These are phyloP conservation scores for Blastomyces silverae DNA, from an alignment of 2,329 filamentous ascomycete species.

Conservation along the genomic window DNA sequence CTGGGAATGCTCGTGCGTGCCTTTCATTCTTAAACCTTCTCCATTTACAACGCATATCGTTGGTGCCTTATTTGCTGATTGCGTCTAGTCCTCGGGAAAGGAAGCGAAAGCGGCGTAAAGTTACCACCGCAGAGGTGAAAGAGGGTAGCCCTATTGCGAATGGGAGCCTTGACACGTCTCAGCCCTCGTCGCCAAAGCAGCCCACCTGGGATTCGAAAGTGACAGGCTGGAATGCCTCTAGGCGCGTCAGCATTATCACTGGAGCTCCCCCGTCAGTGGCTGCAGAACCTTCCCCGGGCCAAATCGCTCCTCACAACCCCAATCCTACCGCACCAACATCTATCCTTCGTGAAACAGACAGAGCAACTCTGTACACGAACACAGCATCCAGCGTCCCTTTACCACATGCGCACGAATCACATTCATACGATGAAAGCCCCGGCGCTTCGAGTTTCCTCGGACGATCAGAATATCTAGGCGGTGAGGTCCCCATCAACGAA, in stretches of 20 bases:
- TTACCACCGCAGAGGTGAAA: conserved; percentile 15
- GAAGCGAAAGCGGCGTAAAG: conserved; percentile 22
- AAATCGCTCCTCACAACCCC: background rate
- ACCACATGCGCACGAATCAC: conserved; percentile 17
- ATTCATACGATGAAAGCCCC: conserved; percentile 20
- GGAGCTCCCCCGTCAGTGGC: background rate
- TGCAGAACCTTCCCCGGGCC: conserved; percentile 3
- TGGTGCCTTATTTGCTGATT: conserved; percentile 3
- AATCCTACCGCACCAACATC: background rate
- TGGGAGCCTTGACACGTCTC: background rate
- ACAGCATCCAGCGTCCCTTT: background rate
- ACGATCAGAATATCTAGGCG: conserved; percentile 29
- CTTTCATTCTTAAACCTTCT: background rate
- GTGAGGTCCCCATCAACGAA: conserved; percentile 26
- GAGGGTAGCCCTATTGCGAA: conserved; percentile 6
- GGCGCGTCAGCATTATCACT: background rate
- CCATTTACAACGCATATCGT: background rate
- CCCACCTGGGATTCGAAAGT: conserved; percentile 1
- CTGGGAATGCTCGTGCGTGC: conserved; percentile 27
- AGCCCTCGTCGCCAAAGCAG: background rate
- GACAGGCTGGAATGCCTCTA: background rate
- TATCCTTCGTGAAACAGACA: conserved; percentile 4
- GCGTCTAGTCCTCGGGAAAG: conserved; percentile 21
- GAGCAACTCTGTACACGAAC: background rate
- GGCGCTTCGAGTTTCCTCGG: conserved; percentile 27